A percentile compares a stretch with the other conserved stretches of the same genome.
These are phyloP conservation scores for Sporothrix dimorphospora DNA, from an alignment of 2,329 filamentous ascomycete genomes.

Conservation along the genomic window DNA sequence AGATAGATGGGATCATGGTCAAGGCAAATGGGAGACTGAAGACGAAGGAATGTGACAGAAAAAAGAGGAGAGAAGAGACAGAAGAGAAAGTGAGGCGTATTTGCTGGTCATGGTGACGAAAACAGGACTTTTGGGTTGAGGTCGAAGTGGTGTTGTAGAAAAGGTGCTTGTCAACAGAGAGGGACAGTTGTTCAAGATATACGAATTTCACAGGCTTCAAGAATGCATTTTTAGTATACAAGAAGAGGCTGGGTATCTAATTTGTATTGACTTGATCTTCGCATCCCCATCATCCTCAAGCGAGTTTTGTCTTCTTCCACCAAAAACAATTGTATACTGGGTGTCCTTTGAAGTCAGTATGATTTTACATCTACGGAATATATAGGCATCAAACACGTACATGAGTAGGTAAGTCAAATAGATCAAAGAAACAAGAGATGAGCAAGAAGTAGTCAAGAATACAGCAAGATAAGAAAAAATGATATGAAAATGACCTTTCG, in stretches of 20 bases:
- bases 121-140: not conserved
- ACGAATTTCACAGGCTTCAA: not conserved
- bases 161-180: not conserved
- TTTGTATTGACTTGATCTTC: not conserved
- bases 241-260: not conserved
- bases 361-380: not conserved
- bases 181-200: not conserved
- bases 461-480: not conserved
- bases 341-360: not conserved
- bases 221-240: not conserved
- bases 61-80: too few species aligned
- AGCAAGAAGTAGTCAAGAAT: not conserved
- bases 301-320: not conserved
- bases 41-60: too few species aligned
- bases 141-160: not conserved
- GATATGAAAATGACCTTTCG: constrained; percentile 15
- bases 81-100: not conserved
- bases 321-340: not conserved
- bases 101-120: not conserved
- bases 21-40: not conserved
- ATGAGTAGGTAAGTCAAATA: not conserved
- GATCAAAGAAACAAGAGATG: not conserved
- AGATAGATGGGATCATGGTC: not conserved
- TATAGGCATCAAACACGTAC: not conserved
- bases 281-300: not conserved